Base-by-base conservation (phyloP, 2,329 filamentous ascomycete species). In the Alternaria ventricosa region DNA sequence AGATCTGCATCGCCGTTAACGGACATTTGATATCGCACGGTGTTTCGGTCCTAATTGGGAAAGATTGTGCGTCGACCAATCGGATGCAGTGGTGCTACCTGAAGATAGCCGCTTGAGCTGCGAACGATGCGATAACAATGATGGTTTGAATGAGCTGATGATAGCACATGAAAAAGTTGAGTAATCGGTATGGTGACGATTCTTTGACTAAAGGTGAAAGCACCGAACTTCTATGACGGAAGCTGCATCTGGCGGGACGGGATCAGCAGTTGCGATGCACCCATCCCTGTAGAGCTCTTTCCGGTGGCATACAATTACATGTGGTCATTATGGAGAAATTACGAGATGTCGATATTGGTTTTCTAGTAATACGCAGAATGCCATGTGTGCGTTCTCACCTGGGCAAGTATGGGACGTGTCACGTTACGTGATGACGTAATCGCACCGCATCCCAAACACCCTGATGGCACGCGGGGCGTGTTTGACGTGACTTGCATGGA, bases 51-150 rank as follows among this genome's bases (percentile, higher is more conserved):
- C 65, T 44, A 50, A 65, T 67, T 28, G 51, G 65, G 65, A 63
- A 60, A 67, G 43, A 43, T 47, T 45, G 62, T 65, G 63, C 65
- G 57, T 53, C 53, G 25, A n/a, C 51, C 54, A 54, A 60, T 60
- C 50, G 49, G 57, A 45, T 41, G 25, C 15, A 20, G n/a, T 55
- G 22, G 51, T 25, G 36, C 36, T 28, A 12, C 12, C 7, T 20
- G 15, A 55, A 55, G 51, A 44, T 55, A 41, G 15, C 15, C 33
- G 22, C 13, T 44, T 33, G 22, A 12, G 10, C 22, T 25, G 30
- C 22, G 20, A 53, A 18, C 28, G 13, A 53, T 23, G 13, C 20
- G 49, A 53, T 36, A 53, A 53, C 28, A 23, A 11, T 4, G 20
- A 36, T 23, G 28, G 8, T n/a, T n/a, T 5, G 23, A 12, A 33